Percentiles rank a stretch among this genome's conserved stretches.
phyloP scores from a whole-genome alignment of 2,329 filamentous ascomycete species.

The Ramichloridium luteum region DNA sequence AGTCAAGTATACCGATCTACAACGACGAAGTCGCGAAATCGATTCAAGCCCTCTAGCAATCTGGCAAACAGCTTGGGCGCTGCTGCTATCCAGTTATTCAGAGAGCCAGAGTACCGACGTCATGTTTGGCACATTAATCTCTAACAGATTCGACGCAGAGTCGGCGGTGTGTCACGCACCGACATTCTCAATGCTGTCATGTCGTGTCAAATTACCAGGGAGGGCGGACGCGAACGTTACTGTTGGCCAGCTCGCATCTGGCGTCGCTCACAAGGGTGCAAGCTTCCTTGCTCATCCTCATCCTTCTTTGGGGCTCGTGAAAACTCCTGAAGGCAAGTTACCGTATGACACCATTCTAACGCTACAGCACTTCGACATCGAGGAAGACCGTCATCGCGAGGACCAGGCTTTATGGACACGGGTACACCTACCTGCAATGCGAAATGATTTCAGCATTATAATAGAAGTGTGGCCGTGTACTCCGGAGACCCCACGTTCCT shows the following conservation, averaged over 20 bases:
- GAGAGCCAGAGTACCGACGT: constrained; percentile 51
- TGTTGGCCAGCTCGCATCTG: not conserved
- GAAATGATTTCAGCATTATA: constrained; percentile 15
- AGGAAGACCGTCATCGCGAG: no score
- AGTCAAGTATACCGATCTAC: no score
- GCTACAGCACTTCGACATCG: constrained; percentile 9
- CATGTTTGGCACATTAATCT: constrained; percentile 63
- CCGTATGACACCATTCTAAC: constrained; percentile 11
- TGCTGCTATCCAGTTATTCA: no score
- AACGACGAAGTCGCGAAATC: no score
- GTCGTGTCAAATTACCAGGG: no score
- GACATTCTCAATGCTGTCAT: constrained; percentile 28
- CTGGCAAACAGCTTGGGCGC: no score
- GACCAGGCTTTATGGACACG: constrained; percentile 4
- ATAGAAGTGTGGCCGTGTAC: constrained; percentile 22
- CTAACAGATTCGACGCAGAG: constrained; percentile 48
- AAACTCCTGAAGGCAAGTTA: constrained; percentile 7
- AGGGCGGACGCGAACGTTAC: no score
- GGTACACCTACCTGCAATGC: constrained; percentile 24
- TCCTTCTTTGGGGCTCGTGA: constrained; percentile 6
- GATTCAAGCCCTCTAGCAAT: no score
- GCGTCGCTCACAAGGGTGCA: constrained; percentile 5
- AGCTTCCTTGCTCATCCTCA: constrained; percentile 6
- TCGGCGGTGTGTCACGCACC: constrained; percentile 22
- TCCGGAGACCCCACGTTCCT: no score